These are phyloP conservation scores for Scutellaria minor DNA, from an alignment of 257 asterid species.

Conservation along the genomic window DNA sequence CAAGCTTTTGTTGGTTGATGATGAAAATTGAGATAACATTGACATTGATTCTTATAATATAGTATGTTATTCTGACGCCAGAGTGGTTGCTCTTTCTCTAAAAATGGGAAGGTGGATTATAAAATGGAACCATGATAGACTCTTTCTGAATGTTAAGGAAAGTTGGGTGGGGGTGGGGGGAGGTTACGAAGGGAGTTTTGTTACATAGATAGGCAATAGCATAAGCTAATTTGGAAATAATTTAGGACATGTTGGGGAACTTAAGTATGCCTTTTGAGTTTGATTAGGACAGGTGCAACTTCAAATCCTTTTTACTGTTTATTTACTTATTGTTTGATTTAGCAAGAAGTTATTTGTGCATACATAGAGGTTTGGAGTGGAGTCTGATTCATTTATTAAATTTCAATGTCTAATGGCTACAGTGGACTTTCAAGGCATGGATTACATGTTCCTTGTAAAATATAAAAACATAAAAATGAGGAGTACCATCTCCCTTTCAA, in stretches of 20 bases:
- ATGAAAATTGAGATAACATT: neutral
- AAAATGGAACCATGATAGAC: slow-evolving; percentile 5
- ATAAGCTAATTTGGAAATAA: neutral
- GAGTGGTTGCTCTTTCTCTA: neutral
- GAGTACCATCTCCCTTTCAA: neutral
- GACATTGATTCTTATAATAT: neutral
- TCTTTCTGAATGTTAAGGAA: slow-evolving; percentile 13
- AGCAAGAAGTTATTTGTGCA: neutral
- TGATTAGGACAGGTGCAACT: slow-evolving; percentile 15
- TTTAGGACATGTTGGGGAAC: neutral
- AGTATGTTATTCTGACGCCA: slow-evolving; percentile 16
- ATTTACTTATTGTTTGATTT: no score
- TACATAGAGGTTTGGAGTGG: neutral
- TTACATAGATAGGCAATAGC: neutral
- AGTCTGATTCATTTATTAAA: neutral
- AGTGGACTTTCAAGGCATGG: neutral
- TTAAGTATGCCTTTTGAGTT: neutral
- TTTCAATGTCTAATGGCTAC: neutral
- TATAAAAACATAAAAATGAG: neutral
- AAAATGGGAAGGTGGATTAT: slow-evolving; percentile 9
- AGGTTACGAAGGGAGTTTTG: neutral
- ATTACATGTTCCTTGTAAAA: neutral
- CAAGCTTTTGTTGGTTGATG: neutral
- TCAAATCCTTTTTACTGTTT: neutral
- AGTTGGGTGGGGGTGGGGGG: neutral